Evolutionary conservation across 495 filamentous ascomycete genomes (phyloP).

Genomic region (Beverwykella pulmonaria): DNA sequence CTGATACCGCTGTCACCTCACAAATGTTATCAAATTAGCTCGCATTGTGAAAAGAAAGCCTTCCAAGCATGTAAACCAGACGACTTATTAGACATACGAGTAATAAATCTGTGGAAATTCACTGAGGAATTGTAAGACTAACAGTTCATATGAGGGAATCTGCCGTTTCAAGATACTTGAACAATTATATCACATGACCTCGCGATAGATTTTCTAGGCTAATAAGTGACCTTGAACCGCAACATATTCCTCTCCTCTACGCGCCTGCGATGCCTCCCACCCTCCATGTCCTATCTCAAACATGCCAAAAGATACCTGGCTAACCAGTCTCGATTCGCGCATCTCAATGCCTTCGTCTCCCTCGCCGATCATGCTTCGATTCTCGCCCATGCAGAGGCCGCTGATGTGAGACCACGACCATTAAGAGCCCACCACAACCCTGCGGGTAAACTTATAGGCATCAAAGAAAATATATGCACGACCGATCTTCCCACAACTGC

Average conservation of each 20-base stretch:
- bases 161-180: too few species aligned
- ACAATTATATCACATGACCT: background rate
- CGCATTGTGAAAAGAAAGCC: too few species aligned
- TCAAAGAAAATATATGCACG: slow-evolving; percentile 92
- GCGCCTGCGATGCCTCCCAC: slow-evolving; percentile 15
- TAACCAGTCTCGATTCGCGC: slow-evolving; percentile 26
- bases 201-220: background rate
- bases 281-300: slow-evolving; percentile 44
- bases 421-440: slow-evolving; percentile 24
- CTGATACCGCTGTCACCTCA: too few species aligned
- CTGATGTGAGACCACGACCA: background rate
- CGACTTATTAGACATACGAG: too few species aligned
- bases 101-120: too few species aligned
- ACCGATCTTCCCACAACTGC: slow-evolving; percentile 72
- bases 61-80: too few species aligned
- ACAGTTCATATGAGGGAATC: too few species aligned
- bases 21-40: too few species aligned
- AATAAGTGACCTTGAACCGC: background rate
- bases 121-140: too few species aligned
- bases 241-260: background rate
- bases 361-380: slow-evolving; percentile 22
- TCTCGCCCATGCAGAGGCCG: slow-evolving; percentile 25
- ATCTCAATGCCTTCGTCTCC: slow-evolving; percentile 45
- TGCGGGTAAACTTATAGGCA: slow-evolving; percentile 64
- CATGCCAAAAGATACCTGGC: slow-evolving; percentile 39